These are phyloP conservation scores for grape (Vitis vinifera) DNA, from an alignment of 164 flowering plant genomes.

Conservation along the genomic window ASM3070453v1 NC_081817.1:1951501-1952000, in stretches of 20 bases:
- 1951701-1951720: background rate
- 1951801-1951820: constrained; percentile 88
- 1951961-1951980: constrained; percentile 78
- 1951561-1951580: no score
- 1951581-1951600: no score
- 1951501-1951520: no score
- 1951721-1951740: no score
- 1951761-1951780: background rate
- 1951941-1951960: constrained; percentile 40
- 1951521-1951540: no score
- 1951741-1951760: background rate
- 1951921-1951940: constrained; percentile 72
- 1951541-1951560: no score
- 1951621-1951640: no score
- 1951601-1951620: no score
- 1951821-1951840: constrained; percentile 96
- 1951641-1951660: no score
- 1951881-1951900: constrained; percentile 83
- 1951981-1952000: constrained; percentile 89
- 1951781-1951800: background rate
- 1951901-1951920: constrained; percentile 87
- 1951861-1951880: constrained; percentile 80
- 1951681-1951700: background rate
- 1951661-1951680: no score
- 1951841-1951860: constrained; percentile 86